Evolutionary conservation across 257 asterid genomes (phyloP).

Genomic region (Rubia yunnanensis): DNA sequence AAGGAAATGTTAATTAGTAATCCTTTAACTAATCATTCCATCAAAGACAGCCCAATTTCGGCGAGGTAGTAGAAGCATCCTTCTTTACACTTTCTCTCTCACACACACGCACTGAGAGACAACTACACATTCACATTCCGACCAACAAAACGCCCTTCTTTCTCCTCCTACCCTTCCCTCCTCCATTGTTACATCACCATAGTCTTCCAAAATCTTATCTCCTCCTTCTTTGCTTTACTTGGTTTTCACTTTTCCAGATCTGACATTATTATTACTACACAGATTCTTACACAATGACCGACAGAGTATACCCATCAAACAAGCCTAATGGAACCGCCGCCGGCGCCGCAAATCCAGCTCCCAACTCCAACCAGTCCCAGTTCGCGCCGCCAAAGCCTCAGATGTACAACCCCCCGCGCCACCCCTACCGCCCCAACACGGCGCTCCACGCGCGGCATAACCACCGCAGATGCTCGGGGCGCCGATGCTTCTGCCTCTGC

Average conservation of each 20-base stretch:
- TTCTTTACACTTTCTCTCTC: not conserved
- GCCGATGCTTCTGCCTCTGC: slow-evolving; percentile 34
- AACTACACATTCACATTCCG: not conserved
- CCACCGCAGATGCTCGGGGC: slow-evolving; percentile 28
- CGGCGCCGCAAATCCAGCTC: slow-evolving; percentile 11
- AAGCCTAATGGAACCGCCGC: slow-evolving; percentile 31
- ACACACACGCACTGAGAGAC: not conserved
- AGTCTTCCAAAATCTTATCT: not conserved
- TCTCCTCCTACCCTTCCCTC: not conserved
- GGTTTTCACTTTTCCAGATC: slow-evolving; percentile 9
- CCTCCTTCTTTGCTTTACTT: not conserved
- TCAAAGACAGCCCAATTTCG: not conserved
- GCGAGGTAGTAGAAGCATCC: not conserved
- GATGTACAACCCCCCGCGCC: slow-evolving; percentile 28
- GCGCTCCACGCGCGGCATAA: slow-evolving; percentile 18
- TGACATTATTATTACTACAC: slow-evolving; percentile 4
- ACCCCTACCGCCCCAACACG: slow-evolving; percentile 27
- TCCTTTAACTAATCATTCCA: not conserved
- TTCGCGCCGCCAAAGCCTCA: slow-evolving; percentile 25
- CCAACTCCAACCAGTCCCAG: slow-evolving; percentile 13
- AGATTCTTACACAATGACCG: slow-evolving; percentile 24
- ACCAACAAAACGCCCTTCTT: not conserved
- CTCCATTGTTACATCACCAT: not conserved
- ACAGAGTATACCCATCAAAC: slow-evolving; percentile 33
- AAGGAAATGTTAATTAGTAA: not conserved